These are phyloP conservation scores for Venturiaceae sp. DNA, from an alignment of 2,329 filamentous ascomycete species.

Conservation along the genomic window DNA sequence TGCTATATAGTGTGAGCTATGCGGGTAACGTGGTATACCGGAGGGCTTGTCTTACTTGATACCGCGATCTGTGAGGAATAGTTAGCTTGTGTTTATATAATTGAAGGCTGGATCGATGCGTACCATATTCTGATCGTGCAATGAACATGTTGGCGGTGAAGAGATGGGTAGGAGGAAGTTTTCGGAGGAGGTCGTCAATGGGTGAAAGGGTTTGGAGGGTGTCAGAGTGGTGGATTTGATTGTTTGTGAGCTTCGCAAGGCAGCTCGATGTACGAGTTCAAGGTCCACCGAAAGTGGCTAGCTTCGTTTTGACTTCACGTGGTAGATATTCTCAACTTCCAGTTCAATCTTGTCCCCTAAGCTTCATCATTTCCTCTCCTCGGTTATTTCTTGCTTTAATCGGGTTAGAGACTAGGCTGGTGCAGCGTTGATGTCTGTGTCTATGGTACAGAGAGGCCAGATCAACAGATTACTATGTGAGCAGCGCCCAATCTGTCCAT, in stretches of 20 bases:
- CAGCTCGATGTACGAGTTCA: too few species aligned
- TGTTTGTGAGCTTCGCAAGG: neutral
- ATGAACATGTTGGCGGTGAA: conserved; percentile 80
- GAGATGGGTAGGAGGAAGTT: neutral
- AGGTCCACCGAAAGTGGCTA: too few species aligned
- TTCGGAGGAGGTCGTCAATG: neutral
- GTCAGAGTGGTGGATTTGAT: neutral
- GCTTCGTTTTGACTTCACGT: too few species aligned
- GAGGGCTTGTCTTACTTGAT: conserved; percentile 64
- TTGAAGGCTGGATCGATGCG: neutral
- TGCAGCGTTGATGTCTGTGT: too few species aligned
- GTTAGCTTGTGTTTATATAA: conserved; percentile 26
- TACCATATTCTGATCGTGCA: conserved; percentile 99
- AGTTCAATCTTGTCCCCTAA: too few species aligned
- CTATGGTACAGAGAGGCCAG: too few species aligned
- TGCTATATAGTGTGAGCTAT: conserved; percentile 45
- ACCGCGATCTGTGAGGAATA: conserved; percentile 62
- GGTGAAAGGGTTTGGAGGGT: neutral
- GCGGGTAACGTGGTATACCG: conserved; percentile 12
- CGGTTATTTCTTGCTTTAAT: too few species aligned
- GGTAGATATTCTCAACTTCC: too few species aligned
- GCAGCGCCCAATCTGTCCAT: too few species aligned
- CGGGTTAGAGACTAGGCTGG: too few species aligned
- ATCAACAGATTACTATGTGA: too few species aligned
- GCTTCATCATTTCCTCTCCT: too few species aligned